Conservation (phyloP, 2,329 filamentous ascomycete species). For the Xenoacremonium recifei region DNA sequence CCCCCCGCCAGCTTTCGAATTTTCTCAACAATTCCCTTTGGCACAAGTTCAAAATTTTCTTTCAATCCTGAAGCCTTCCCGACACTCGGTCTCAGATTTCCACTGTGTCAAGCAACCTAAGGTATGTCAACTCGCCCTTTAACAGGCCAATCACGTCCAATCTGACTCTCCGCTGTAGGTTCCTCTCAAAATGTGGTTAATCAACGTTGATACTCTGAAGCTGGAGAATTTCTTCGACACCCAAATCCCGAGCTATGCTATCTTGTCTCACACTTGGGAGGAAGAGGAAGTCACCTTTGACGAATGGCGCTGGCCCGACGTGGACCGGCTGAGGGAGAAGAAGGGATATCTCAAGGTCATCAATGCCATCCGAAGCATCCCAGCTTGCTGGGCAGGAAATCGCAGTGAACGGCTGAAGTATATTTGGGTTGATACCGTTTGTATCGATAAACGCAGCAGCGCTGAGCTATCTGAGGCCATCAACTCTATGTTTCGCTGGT, state of each 20-base stretch:
- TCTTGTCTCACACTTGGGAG: constrained; percentile 32
- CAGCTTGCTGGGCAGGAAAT: neutral
- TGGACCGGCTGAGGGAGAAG: constrained; percentile 2
- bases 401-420: constrained; percentile 3
- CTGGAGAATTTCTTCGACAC: constrained; percentile 19
- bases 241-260: constrained; percentile 28
- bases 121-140: too few species aligned
- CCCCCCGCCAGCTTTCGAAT: too few species aligned
- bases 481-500: neutral
- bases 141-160: too few species aligned
- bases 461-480: neutral
- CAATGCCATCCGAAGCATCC: constrained; percentile 1
- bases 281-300: constrained; percentile 26
- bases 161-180: too few species aligned
- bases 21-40: too few species aligned
- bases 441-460: neutral
- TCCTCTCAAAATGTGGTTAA: constrained; percentile 29
- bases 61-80: too few species aligned
- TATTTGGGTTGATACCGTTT: neutral
- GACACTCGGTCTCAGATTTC: too few species aligned
- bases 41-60: too few species aligned
- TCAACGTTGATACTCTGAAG: constrained; percentile 17
- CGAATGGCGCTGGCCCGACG: constrained; percentile 13
- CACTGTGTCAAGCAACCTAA: too few species aligned
- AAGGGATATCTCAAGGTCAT: constrained; percentile 9